Evolutionary conservation across 768 basidiomycete species (phyloP), one percentile per base, ranked within the genome.

Genomic region (Russula olivacea): DNA sequence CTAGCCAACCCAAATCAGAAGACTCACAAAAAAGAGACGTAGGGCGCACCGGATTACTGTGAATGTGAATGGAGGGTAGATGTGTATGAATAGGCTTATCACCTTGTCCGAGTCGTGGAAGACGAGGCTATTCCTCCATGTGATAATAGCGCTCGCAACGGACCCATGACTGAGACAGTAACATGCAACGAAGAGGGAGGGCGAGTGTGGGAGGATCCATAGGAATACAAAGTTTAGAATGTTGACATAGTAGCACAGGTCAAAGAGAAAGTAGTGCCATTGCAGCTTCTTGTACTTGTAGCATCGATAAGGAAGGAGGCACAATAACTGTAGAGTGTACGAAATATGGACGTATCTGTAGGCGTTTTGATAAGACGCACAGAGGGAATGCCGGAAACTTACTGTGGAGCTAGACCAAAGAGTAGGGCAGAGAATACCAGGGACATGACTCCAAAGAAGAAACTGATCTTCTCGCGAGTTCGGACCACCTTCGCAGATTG

Each of bases 91-190:
- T 28, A 99, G 77, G 11, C 90, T 93, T 19, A 91, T 98, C 71
- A 98, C 91, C 74, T 98, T 98, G 74, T 99, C 97, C 59, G 85
- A 81, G 70, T 96, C 94, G 70, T 99, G 97, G 77, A 99, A 99
- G 3, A 99, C 97, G 25, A 99, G 84, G 67, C 92, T 95, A 71
- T 99, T 99, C 64, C 97, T 82, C 97, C 97, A 99, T 11, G 96
- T 98, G 68, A 98, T 91, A 54, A 98, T 94, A 0, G 96, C 95
- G 56, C 90, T 92, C 0, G 92, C 95, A 36, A 97, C 81, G 0
- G 90, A 83, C 0, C 94, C 97, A 71, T 97, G 88, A 0, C 93
- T 90, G 28, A 98, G 81, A 67, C 91, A 91, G 71, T 97, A 98
- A 70, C 92, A 95, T 4, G 94, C 91, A 55, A 92, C 83, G 75